These are phyloP conservation scores for Clitopilus passeckerianus DNA, from an alignment of 768 basidiomycete genomes.

Conservation along the genomic window DNA sequence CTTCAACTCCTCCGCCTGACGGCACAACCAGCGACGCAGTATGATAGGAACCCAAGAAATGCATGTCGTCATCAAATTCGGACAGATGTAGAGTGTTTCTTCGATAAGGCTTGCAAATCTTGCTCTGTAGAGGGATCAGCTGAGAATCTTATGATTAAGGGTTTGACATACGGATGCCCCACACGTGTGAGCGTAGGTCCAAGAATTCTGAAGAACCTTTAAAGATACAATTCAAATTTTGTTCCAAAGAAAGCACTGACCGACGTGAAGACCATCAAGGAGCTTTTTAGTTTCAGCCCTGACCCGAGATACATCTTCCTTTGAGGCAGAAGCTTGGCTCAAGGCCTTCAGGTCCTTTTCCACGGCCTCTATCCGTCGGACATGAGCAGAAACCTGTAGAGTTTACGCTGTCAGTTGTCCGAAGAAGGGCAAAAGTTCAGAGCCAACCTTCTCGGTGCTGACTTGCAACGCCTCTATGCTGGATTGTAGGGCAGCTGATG, in stretches of 20 bases:
- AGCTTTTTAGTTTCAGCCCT: constrained; percentile 84
- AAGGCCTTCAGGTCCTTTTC: constrained; percentile 86
- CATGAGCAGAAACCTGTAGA: constrained; percentile 73
- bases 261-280: constrained; percentile 78
- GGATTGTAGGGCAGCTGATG: constrained; percentile 81
- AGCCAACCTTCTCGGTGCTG: constrained; percentile 72
- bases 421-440: background rate
- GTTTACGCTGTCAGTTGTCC: background rate
- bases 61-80: constrained; percentile 36
- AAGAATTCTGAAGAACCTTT: constrained; percentile 59
- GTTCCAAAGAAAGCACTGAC: constrained; percentile 29
- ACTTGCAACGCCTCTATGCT: constrained; percentile 84
- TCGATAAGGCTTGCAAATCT: constrained; percentile 70
- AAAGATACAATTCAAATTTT: background rate
- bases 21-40: too few species aligned
- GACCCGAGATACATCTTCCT: constrained; percentile 75
- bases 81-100: constrained; percentile 60
- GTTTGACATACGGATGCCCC: constrained; percentile 75
- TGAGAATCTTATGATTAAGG: background rate
- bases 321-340: constrained; percentile 56
- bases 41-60: too few species aligned
- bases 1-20: background rate
- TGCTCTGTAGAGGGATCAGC: constrained; percentile 47
- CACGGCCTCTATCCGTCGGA: constrained; percentile 78
- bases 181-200: constrained; percentile 75